Conservation (phyloP, 2,329 filamentous ascomycete genomes). For the Thelonectria olida region DNA sequence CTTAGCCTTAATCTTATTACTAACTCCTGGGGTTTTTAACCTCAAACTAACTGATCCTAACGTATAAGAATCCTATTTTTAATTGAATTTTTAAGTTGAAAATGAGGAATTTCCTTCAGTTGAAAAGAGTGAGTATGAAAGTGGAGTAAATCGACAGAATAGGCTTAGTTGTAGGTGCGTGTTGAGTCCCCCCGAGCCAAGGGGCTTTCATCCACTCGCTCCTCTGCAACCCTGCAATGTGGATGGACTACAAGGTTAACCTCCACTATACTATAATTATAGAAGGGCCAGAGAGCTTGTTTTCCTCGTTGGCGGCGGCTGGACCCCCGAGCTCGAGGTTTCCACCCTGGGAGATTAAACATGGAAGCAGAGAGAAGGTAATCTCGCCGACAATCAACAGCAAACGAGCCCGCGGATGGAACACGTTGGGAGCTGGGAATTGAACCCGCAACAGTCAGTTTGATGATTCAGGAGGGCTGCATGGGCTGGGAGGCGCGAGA, state of each 20-base stretch:
- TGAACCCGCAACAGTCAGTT: too few species aligned
- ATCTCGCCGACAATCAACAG: not conserved
- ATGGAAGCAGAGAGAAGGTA: not conserved
- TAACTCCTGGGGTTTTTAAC: too few species aligned
- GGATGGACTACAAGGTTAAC: not conserved
- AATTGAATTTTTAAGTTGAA: too few species aligned
- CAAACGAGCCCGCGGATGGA: not conserved
- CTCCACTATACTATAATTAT: slow-evolving; percentile 21
- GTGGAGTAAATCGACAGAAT: too few species aligned
- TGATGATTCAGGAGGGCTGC: not conserved
- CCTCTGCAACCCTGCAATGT: slow-evolving; percentile 13
- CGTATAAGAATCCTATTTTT: too few species aligned
- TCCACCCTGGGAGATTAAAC: not conserved
- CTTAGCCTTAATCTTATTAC: too few species aligned
- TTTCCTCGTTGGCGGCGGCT: not conserved
- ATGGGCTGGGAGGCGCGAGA: not conserved
- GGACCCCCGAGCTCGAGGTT: not conserved
- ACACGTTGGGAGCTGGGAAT: not conserved
- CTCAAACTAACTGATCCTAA: too few species aligned
- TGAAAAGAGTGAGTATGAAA: too few species aligned
- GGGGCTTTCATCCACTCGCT: slow-evolving; percentile 6
- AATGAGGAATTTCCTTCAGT: too few species aligned
- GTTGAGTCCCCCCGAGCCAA: too few species aligned
- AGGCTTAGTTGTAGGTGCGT: too few species aligned
- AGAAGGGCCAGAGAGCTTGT: slow-evolving; percentile 15